Conservation (phyloP, 2,329 filamentous ascomycete species). For the Colletotrichum echinochloae region DNA sequence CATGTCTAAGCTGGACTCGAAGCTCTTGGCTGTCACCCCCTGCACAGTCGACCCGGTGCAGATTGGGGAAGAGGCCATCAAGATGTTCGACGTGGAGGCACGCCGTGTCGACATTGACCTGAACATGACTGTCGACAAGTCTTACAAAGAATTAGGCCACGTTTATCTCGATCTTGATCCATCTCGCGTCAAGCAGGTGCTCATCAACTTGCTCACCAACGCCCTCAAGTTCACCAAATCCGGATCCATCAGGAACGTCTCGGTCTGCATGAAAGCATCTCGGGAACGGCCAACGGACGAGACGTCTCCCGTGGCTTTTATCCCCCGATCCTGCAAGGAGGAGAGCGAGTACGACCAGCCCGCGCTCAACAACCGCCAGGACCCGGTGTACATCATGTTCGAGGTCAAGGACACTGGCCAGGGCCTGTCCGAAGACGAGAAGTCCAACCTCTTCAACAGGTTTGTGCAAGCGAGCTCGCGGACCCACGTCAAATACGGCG, state of each 20-base stretch:
- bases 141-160: slow-evolving; percentile 67
- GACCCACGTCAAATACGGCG: slow-evolving; percentile 83
- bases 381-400: slow-evolving; percentile 75
- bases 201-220: slow-evolving; percentile 85
- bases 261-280: slow-evolving; percentile 60
- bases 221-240: slow-evolving; percentile 84
- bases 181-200: slow-evolving; percentile 79
- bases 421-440: slow-evolving; percentile 77
- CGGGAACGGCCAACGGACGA: slow-evolving; percentile 53
- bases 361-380: slow-evolving; percentile 47
- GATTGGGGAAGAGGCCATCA: slow-evolving; percentile 75
- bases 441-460: slow-evolving; percentile 79
- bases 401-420: slow-evolving; percentile 83
- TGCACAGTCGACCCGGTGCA: slow-evolving; percentile 75
- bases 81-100: slow-evolving; percentile 83
- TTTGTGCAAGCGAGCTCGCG: slow-evolving; percentile 83
- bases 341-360: slow-evolving; percentile 54
- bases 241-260: slow-evolving; percentile 67
- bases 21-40: slow-evolving; percentile 78
- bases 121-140: slow-evolving; percentile 71
- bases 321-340: slow-evolving; percentile 65
- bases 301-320: slow-evolving; percentile 68
- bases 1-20: slow-evolving; percentile 81
- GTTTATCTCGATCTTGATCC: slow-evolving; percentile 79
- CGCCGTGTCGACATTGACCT: slow-evolving; percentile 76